Base-by-base conservation (phyloP, 2,329 filamentous ascomycete species). In the Cladosporium sp. region DNA sequence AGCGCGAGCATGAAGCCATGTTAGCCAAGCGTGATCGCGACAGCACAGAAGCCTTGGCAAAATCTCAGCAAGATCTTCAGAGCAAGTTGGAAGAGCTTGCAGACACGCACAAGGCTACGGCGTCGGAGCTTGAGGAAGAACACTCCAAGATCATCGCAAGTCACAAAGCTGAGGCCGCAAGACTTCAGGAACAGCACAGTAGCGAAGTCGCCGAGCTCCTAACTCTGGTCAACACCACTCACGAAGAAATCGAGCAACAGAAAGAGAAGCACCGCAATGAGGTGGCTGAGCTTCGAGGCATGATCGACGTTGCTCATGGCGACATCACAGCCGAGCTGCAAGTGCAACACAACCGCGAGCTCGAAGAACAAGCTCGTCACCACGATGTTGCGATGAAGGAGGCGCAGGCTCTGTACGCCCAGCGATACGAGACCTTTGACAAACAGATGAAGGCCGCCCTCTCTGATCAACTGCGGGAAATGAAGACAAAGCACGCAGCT, bases 171-270 rank as follows among this genome's bases (percentile, higher is more conserved):
- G 49, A 52, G 3, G n/a, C 37, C 2, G 22, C 34, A 10, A 22
- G 56, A 62, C 61, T 64, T 35, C 51, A 60, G 22, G 50, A 62
- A 25, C 62, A 62, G 48, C 52, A 51, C n/a, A 44, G 48, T 25
- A 40, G 48, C 20, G 56, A 62, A 39, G 35, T 61, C 20, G 34
- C 44, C 13, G 47, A 57, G 10, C 17, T 48, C 3, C 39, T 58
- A 25, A 19, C 9, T 19, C 15, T 24, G 34, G 13, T 64, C 39
- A 42, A 44, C 2, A 57, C 58, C 34, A 52, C 66, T 19, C 63
- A 65, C 34, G 61, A 58, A n/a, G 61, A 62, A n/a, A 54, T 65
- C 9, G 60, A 64, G 47, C 61, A 57, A 6, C 60, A 66, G 44
- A 58, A 60, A 28, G 51, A 62, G 24, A 63, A 64, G 48, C 53